A percentile compares a stretch with the other conserved stretches of the same genome.
Conservation (phyloP, 148 eudicot genomes). For the Nepenthes mirabilis region DNA sequence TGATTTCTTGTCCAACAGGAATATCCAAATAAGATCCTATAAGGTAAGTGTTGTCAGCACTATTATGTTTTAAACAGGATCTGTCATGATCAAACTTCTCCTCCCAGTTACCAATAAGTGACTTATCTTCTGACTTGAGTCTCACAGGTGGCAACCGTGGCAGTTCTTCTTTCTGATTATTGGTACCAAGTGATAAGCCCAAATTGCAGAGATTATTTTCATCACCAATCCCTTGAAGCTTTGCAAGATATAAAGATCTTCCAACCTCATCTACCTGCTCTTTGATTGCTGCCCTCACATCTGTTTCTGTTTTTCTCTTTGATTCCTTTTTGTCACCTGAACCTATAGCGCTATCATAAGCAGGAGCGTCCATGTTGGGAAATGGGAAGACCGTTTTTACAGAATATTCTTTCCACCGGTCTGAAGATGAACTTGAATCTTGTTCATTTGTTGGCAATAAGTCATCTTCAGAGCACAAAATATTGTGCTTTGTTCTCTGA, state of each 20-base stretch:
- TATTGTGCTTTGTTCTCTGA: conserved; percentile 15
- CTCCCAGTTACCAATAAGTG: conserved; percentile 54
- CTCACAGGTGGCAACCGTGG: conserved; percentile 90
- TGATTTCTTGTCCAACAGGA: conserved; percentile 92
- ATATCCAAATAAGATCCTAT: conserved; percentile 93
- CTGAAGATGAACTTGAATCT: conserved; percentile 25
- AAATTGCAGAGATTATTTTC: conserved; percentile 36
- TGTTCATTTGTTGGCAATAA: conserved; percentile 41
- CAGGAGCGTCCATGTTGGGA: conserved; percentile 35
- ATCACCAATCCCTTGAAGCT: conserved; percentile 47
- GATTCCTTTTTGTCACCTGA: conserved; percentile 38
- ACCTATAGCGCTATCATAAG: conserved; percentile 24
- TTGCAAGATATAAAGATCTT: conserved; percentile 58
- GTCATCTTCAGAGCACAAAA: conserved; percentile 25
- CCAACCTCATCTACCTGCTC: conserved; percentile 93
- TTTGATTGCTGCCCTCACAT: conserved; percentile 56
- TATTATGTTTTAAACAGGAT: conserved; percentile 36
- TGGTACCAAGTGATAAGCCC: conserved; percentile 36
- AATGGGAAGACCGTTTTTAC: conserved; percentile 74
- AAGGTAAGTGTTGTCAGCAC: conserved; percentile 53
- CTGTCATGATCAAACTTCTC: conserved; percentile 68
- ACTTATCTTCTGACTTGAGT: conserved; percentile 75
- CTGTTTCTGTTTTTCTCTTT: conserved; percentile 31
- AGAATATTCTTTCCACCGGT: conserved; percentile 55
- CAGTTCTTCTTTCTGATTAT: conserved; percentile 68